These are phyloP conservation scores for Leishmania martiniquensis DNA, from an alignment of 208 protist species.

Conservation along the genomic window DNA sequence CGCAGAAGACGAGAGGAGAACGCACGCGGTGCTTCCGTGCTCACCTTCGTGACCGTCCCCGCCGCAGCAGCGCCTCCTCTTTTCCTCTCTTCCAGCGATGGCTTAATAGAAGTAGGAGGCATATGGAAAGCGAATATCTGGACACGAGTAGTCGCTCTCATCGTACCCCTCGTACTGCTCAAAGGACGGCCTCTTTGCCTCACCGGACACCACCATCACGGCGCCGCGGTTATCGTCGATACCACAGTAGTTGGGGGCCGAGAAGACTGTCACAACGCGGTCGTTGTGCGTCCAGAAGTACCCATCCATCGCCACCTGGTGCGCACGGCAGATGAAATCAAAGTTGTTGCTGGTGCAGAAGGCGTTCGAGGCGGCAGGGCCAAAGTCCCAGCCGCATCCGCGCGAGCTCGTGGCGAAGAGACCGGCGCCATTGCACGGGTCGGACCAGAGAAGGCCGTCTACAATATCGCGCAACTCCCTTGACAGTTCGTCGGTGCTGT, in stretches of 20 bases:
- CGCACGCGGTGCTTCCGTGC: background rate
- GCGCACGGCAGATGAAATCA: constrained; percentile 94
- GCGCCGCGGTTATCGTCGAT: constrained; percentile 72
- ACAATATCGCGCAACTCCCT: constrained; percentile 95
- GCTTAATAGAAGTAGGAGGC: constrained; percentile 31
- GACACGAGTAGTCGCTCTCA: constrained; percentile 10
- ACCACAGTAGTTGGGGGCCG: constrained; percentile 80
- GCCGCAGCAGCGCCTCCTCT: too few relatives aligned
- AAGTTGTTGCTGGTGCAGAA: constrained; percentile 97
- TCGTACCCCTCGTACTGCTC: constrained; percentile 44
- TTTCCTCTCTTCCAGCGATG: too few relatives aligned
- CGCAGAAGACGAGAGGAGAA: too few relatives aligned
- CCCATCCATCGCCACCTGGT: constrained; percentile 94
- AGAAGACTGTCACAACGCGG: constrained; percentile 71
- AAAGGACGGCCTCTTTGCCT: constrained; percentile 30
- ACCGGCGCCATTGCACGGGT: constrained; percentile 90
- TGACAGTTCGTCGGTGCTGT: constrained; percentile 67
- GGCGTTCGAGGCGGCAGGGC: constrained; percentile 86
- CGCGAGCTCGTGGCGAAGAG: constrained; percentile 96
- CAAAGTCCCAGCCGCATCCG: constrained; percentile 98
- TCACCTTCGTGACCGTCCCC: too few relatives aligned
- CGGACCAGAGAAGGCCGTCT: constrained; percentile 98
- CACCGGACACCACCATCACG: constrained; percentile 40
- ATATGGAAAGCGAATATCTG: constrained; percentile 24
- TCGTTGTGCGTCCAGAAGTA: constrained; percentile 65